phyloP scores from a whole-genome alignment of 257 asterid genomes.

The Solanum verrucosum region DNA sequence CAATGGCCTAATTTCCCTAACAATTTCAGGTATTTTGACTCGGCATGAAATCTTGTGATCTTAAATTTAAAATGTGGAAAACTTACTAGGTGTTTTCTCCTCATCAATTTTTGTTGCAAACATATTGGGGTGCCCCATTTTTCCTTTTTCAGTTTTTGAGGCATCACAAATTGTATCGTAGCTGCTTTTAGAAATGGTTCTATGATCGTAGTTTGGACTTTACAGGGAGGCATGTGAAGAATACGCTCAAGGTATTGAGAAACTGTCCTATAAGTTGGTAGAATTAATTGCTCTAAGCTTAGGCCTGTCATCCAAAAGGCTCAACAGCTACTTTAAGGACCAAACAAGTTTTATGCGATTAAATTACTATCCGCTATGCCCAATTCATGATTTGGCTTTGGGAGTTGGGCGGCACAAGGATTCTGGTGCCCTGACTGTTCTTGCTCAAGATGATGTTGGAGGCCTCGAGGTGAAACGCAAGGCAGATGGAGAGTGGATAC shows the following conservation, averaged over 20 bases:
- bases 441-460: constrained; percentile 63
- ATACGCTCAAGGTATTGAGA: constrained; percentile 32
- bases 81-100: too few relatives aligned
- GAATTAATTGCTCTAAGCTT: constrained; percentile 48
- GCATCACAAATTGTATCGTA: neutral
- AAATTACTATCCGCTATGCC: constrained; percentile 61
- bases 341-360: constrained; percentile 60
- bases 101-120: too few relatives aligned
- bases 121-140: neutral
- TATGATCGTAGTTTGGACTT: neutral
- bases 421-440: constrained; percentile 45
- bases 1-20: constrained; percentile 32
- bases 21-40: neutral
- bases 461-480: constrained; percentile 70
- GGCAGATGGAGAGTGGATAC: constrained; percentile 67
- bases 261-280: constrained; percentile 36
- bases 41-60: neutral
- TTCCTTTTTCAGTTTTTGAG: neutral
- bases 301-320: constrained; percentile 31
- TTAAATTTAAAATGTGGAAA: too few relatives aligned
- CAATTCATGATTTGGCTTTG: constrained; percentile 52
- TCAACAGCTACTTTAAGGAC: constrained; percentile 33
- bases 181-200: neutral
- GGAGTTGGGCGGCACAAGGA: constrained; percentile 74
- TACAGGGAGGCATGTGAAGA: constrained; percentile 51